Evolutionary conservation across 1,139 yeast species (phyloP).

Genomic region (Candida pseudoviswanathii): DNA sequence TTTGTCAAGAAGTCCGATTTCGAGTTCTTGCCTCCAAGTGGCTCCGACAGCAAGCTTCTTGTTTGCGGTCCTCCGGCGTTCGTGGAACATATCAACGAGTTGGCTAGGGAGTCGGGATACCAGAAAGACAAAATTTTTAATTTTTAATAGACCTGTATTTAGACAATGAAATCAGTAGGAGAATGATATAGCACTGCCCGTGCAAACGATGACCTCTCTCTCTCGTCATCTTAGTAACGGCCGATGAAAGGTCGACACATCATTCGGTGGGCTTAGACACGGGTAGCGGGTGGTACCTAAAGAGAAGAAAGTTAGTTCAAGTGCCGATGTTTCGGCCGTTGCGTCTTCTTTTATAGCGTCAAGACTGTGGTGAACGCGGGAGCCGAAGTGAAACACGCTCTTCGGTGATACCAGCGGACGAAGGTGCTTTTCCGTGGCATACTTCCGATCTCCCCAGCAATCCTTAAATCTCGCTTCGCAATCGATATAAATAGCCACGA

Average conservation of each 20-base stretch:
- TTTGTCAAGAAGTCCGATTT: neutral
- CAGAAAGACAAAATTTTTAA: conserved; percentile 70
- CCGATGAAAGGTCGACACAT: too few species aligned
- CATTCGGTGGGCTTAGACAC: neutral
- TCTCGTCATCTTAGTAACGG: neutral
- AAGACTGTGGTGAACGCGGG: neutral
- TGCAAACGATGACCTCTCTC: neutral
- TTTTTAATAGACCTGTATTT: conserved; percentile 37
- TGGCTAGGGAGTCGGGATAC: conserved; percentile 66
- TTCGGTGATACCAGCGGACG: neutral
- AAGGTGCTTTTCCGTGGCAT: neutral
- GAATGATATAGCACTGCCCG: neutral
- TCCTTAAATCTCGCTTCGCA: neutral
- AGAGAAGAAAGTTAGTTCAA: neutral
- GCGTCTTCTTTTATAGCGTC: too few species aligned
- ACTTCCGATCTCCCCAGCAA: neutral
- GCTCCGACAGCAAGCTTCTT: conserved; percentile 53
- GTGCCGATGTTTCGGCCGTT: too few species aligned
- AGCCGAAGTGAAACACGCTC: neutral
- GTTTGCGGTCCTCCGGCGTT: conserved; percentile 80
- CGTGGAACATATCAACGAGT: conserved; percentile 53
- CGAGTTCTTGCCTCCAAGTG: conserved; percentile 22
- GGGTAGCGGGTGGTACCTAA: neutral
- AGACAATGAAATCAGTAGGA: neutral
- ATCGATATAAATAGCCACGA: neutral